These are phyloP conservation scores for Durio zibethinus DNA, from an alignment of 345 rosid genomes.

Conservation along the genomic window DNA sequence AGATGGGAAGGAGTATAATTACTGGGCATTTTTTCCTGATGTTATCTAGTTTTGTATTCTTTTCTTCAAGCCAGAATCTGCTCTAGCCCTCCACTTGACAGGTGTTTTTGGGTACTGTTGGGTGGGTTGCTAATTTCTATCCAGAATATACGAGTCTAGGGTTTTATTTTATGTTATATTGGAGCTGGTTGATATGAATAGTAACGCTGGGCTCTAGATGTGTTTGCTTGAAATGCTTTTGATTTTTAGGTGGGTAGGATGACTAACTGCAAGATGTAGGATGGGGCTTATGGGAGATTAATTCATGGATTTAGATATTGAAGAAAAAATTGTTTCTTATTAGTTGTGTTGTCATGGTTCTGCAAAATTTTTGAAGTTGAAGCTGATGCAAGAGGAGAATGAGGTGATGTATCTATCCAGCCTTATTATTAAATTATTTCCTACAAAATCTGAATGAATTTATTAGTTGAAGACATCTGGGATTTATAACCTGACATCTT, in stretches of 20 bases:
- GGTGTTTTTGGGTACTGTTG: not conserved
- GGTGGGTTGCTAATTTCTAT: not conserved
- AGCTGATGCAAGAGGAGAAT: not conserved
- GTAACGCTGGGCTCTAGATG: not conserved
- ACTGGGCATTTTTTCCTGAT: not conserved
- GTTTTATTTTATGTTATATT: not conserved
- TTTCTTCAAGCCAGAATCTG: not conserved
- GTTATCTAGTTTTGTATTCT: not conserved
- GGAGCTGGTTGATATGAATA: not conserved
- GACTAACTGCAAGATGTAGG: not conserved
- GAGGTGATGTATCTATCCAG: not conserved
- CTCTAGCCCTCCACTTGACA: not conserved
- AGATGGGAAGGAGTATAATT: not conserved
- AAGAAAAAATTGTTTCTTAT: not conserved
- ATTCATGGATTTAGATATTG: not conserved
- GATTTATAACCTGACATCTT: not conserved
- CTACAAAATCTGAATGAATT: not conserved
- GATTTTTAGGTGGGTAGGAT: not conserved
- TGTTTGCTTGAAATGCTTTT: not conserved
- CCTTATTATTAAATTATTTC: slow-evolving; percentile 2
- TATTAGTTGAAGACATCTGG: not conserved
- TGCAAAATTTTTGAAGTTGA: slow-evolving; percentile 2
- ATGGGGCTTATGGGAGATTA: not conserved
- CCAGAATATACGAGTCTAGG: not conserved
- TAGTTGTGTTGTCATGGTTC: not conserved